These are phyloP conservation scores for Fusarium sp. DNA, from an alignment of 2,329 filamentous ascomycete genomes.

Conservation along the genomic window DNA sequence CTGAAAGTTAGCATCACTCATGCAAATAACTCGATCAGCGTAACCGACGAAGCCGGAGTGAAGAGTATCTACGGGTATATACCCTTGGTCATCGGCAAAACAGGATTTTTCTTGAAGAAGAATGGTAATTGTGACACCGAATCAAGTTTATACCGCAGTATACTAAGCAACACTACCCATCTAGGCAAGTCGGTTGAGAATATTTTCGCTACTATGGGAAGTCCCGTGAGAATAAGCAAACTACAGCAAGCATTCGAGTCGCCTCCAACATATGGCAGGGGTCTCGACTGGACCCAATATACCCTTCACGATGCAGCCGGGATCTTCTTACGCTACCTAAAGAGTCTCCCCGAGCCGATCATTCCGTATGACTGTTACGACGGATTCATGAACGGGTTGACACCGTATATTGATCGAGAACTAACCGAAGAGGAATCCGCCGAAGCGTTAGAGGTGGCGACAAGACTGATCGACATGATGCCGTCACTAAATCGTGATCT, in stretches of 20 bases:
- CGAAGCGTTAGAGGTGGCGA: not conserved
- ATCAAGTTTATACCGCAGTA: not conserved
- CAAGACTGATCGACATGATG: not conserved
- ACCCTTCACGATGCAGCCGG: conserved; percentile 4
- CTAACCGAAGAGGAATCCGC: not conserved
- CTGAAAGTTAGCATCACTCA: not conserved
- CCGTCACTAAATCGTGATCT: not conserved
- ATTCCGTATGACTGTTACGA: not conserved
- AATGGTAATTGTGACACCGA: not conserved
- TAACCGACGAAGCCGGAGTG: not conserved
- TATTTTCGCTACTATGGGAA: not conserved
- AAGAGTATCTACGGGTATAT: not conserved
- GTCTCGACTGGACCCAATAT: not conserved
- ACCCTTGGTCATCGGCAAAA: not conserved
- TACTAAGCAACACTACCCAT: not conserved
- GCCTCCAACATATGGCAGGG: not conserved
- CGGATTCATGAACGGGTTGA: not conserved
- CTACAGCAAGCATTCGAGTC: not conserved
- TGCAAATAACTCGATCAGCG: not conserved
- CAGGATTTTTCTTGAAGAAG: not conserved
- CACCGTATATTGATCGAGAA: not conserved
- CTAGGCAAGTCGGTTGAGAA: not conserved
- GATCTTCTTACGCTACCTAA: conserved; percentile 5
- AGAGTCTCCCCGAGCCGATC: not conserved
- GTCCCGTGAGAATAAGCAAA: not conserved